Evolutionary conservation across 2,329 filamentous ascomycete genomes (phyloP), one percentile per base, ranked within the genome.

Genomic region (Didymella pomorum): DNA sequence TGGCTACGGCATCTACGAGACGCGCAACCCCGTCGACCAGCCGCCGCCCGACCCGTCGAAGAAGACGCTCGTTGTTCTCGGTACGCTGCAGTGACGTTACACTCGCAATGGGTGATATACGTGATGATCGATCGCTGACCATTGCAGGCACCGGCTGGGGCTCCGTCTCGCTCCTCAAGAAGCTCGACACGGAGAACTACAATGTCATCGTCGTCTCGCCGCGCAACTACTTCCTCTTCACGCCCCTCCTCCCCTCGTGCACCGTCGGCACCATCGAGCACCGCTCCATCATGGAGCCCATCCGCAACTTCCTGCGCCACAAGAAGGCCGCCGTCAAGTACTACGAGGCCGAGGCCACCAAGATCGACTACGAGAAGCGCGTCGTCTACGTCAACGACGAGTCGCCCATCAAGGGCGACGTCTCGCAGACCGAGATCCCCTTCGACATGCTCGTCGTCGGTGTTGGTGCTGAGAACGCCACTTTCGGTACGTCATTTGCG

Each of bases 221-320:
- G 53, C 92, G 95, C 77, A 99, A 99, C 83, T 99, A 97, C 87
- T 99, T 99, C 88, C 89, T 99, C 69, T 99, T 99, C 86, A 99
- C 95, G 28, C 95, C 95, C 60, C 88, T 99, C 59, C 87, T 99
- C 62, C 95, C 95, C 66, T 98, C 94, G 76, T 99, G 95, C 82
- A 98, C 95, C 51, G 97, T 94, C 67, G 95, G 95, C 72, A 90
- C 92, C 71, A 95, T 99, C 79, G 95, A 99, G 85, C 95, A 98
- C 83, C 92, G 95, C 78, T 98, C 93, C 75, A 99, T 99, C 80
- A 99, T 99, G 95, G 95, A 99, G 83, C 95, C 95, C 56, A 90
- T 99, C 72, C 92, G 95, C 76, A 92, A 95, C 78, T 97, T 99
- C 78, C 86, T 97, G 69, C 91, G 93, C 74, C 91, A 95, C 82